phyloP scores from a whole-genome alignment of 345 rosid genomes.

The Hypericum perforatum region DNA sequence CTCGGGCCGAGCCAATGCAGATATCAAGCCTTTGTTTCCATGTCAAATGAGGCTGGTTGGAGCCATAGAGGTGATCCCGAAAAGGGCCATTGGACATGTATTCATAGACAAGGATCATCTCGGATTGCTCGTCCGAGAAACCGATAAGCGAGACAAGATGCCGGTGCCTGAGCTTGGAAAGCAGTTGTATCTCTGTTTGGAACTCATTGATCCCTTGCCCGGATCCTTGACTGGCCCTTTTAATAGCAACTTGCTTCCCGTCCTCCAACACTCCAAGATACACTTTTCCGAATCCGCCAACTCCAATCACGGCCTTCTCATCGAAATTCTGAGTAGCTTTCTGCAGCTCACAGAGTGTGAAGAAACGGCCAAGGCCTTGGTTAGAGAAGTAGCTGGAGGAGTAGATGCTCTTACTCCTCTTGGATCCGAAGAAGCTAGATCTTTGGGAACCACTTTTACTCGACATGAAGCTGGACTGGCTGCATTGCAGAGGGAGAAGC shows the following conservation, averaged over 20 bases:
- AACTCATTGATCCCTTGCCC: constrained; percentile 80
- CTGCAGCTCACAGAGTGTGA: constrained; percentile 52
- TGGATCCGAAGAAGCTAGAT: constrained; percentile 48
- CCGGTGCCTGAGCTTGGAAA: constrained; percentile 71
- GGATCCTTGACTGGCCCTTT: constrained; percentile 57
- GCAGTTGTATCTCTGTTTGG: constrained; percentile 82
- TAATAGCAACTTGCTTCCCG: constrained; percentile 55
- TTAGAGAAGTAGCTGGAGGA: constrained; percentile 55
- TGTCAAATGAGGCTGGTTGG: constrained; percentile 37
- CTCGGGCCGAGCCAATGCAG: constrained; percentile 75
- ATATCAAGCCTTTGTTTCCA: constrained; percentile 82
- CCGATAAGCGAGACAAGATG: constrained; percentile 77
- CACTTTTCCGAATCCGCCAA: constrained; percentile 86
- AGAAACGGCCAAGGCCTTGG: constrained; percentile 51
- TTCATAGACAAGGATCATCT: constrained; percentile 89
- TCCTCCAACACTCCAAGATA: constrained; percentile 53
- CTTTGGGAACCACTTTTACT: constrained; percentile 45
- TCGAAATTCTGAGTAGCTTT: constrained; percentile 58
- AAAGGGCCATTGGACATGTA: constrained; percentile 79
- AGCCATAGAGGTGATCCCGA: constrained; percentile 72
- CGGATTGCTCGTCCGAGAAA: constrained; percentile 61
- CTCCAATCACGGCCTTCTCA: constrained; percentile 63
- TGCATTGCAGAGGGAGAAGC: constrained; percentile 49
- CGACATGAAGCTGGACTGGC: constrained; percentile 35
- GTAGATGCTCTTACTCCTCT: constrained; percentile 39